Conservation (phyloP, 139 green algal genomes). For the Eudorina sp. region DNA sequence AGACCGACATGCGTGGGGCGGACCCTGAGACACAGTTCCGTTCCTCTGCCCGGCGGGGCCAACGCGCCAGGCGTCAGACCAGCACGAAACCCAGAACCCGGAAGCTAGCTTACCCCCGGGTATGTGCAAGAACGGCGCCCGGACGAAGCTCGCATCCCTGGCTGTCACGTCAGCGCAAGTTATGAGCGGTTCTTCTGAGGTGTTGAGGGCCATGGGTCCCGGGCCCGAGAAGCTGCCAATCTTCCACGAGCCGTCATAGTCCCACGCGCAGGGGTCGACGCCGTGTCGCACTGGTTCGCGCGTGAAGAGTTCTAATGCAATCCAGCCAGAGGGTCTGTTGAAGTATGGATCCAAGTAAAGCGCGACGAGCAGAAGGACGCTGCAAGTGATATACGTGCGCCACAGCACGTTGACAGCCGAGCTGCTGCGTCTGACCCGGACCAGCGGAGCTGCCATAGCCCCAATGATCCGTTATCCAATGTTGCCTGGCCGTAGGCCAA, state of each 20-base stretch:
- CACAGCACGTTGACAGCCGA: neutral
- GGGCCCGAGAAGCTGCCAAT: constrained; percentile 15
- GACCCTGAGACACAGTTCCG: no score
- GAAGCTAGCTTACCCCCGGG: neutral
- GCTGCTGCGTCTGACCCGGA: neutral
- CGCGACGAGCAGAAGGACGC: neutral
- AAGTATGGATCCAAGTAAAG: constrained; percentile 18
- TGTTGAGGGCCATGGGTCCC: neutral
- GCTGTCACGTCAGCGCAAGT: constrained; percentile 4
- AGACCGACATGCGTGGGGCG: no score
- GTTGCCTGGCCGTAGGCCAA: no score
- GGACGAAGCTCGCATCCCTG: constrained; percentile 23
- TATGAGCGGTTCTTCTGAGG: neutral
- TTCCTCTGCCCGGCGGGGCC: no score
- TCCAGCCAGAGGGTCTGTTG: constrained; percentile 12
- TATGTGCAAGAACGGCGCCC: constrained; percentile 16
- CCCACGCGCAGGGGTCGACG: constrained; percentile 22
- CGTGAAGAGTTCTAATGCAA: constrained; percentile 3
- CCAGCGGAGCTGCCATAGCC: neutral
- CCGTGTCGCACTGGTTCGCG: constrained; percentile 2
- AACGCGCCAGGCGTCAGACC: no score
- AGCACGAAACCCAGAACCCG: no score
- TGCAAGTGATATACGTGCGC: neutral
- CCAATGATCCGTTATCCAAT: no score
- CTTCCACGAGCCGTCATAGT: constrained; percentile 44